These are phyloP conservation scores for Pueraria montana DNA, from an alignment of 306 rosid species.

Conservation along the genomic window DNA sequence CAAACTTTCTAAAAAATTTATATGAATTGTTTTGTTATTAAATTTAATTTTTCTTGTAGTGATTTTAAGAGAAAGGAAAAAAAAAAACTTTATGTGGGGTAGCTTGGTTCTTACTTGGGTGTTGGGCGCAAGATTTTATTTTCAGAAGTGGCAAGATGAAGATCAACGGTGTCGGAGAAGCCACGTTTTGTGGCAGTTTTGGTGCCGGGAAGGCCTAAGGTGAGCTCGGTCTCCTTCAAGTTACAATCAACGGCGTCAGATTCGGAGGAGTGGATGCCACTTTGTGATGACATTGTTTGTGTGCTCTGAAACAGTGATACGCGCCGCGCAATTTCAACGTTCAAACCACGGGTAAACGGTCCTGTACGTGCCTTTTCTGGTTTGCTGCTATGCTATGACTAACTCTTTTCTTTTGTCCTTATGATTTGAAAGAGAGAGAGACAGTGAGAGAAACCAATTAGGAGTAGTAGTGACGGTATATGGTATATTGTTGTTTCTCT, in stretches of 20 bases:
- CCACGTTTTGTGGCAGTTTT: constrained; percentile 62
- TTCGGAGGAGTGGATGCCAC: constrained; percentile 36
- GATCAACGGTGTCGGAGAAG: constrained; percentile 57
- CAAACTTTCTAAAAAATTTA: too few relatives aligned
- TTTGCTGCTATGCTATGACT: background rate
- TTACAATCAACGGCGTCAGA: constrained; percentile 49
- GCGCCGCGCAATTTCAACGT: constrained; percentile 9
- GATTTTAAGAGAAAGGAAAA: too few relatives aligned
- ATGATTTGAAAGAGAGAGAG: constrained; percentile 7
- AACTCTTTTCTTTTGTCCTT: background rate
- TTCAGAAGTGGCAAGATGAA: constrained; percentile 50
- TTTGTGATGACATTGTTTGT: constrained; percentile 53
- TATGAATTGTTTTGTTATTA: too few relatives aligned
- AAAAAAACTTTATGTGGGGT: too few relatives aligned
- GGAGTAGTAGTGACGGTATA: background rate
- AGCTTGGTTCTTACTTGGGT: constrained; percentile 59
- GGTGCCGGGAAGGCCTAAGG: constrained; percentile 66
- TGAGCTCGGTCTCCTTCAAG: constrained; percentile 66
- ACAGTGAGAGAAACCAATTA: too few relatives aligned
- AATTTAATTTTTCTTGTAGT: too few relatives aligned
- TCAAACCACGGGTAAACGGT: constrained; percentile 25
- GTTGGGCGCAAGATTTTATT: constrained; percentile 5
- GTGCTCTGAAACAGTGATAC: background rate
- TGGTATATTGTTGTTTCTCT: background rate
- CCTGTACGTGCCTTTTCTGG: background rate